Percentiles rank a stretch among this genome's conserved stretches.
These are phyloP conservation scores for Phytophthora agathidicida DNA, from an alignment of 352 stramenopile genomes.

Conservation along the genomic window DNA sequence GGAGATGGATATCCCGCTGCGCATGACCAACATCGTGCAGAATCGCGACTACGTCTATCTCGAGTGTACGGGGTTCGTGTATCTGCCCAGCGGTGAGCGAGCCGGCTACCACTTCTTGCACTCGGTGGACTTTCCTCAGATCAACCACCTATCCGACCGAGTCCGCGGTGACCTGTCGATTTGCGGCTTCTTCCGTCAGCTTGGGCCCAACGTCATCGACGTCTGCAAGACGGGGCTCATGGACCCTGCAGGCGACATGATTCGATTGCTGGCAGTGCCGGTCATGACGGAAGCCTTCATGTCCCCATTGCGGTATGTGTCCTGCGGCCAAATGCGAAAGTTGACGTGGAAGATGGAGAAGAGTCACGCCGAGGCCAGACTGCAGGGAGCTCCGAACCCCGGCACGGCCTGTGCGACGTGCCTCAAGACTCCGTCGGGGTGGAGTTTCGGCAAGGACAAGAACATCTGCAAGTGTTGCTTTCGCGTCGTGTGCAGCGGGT, in stretches of 20 bases:
- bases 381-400: constrained; percentile 15
- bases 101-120: too few relatives aligned
- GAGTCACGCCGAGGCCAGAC: constrained; percentile 18
- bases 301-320: constrained; percentile 27
- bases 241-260: too few relatives aligned
- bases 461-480: constrained; percentile 31
- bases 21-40: constrained; percentile 27
- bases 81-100: too few relatives aligned
- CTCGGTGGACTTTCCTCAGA: too few relatives aligned
- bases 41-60: too few relatives aligned
- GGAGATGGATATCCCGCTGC: constrained; percentile 29
- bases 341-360: too few relatives aligned
- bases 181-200: too few relatives aligned
- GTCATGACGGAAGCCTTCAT: constrained; percentile 38
- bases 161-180: too few relatives aligned
- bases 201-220: too few relatives aligned
- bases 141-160: too few relatives aligned
- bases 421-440: constrained; percentile 12
- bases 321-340: constrained; percentile 58
- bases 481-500: constrained; percentile 24
- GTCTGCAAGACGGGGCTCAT: too few relatives aligned
- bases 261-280: constrained; percentile 30
- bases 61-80: too few relatives aligned
- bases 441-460: constrained; percentile 24
- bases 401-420: constrained; percentile 23